These are phyloP conservation scores for Lanmaoa rubissima DNA, from an alignment of 768 basidiomycete species.

Conservation along the genomic window DNA sequence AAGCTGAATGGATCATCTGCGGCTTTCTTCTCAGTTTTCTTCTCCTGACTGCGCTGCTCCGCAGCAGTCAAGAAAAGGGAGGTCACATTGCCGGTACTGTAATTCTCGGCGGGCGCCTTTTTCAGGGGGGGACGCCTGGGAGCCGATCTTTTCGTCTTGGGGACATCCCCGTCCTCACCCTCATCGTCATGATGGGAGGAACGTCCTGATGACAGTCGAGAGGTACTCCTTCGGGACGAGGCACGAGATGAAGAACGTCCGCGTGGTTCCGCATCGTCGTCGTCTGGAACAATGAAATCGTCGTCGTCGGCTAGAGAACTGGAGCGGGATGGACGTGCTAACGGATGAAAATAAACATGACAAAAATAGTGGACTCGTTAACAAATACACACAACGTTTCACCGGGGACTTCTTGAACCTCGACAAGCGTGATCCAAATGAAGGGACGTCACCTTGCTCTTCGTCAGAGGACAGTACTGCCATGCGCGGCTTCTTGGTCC, in stretches of 20 bases:
- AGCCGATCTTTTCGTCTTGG: constrained; percentile 38
- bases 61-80: constrained; percentile 76
- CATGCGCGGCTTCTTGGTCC: constrained; percentile 61
- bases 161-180: constrained; percentile 36
- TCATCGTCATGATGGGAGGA: constrained; percentile 39
- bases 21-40: constrained; percentile 81
- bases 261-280: constrained; percentile 55
- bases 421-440: constrained; percentile 59
- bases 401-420: constrained; percentile 63
- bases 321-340: constrained; percentile 42
- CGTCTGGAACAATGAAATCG: constrained; percentile 70
- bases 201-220: constrained; percentile 36
- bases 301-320: constrained; percentile 57
- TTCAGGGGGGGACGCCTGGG: constrained; percentile 33
- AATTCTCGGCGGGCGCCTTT: constrained; percentile 28
- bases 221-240: constrained; percentile 40
- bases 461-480: constrained; percentile 50
- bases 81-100: constrained; percentile 31
- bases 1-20: constrained; percentile 77
- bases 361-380: not conserved
- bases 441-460: constrained; percentile 38
- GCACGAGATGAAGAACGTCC: constrained; percentile 50
- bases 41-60: constrained; percentile 69
- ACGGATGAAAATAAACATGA: constrained; percentile 7
- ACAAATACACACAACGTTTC: constrained; percentile 45